phyloP scores from a whole-genome alignment of 148 eudicot species.

The Vaccinium macrocarpon region DNA sequence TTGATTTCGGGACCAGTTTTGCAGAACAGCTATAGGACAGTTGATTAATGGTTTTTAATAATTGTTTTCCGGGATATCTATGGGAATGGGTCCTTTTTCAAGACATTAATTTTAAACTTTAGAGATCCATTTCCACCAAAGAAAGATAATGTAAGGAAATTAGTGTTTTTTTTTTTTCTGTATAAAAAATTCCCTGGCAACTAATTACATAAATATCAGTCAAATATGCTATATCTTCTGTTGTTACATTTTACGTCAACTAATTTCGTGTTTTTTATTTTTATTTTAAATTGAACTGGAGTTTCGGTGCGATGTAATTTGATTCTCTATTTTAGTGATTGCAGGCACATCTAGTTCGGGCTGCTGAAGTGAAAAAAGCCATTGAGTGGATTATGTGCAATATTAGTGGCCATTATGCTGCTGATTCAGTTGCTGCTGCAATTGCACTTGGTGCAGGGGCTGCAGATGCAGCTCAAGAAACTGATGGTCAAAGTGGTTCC shows the following conservation, averaged over 20 bases:
- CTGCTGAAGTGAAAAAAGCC: conserved; percentile 93
- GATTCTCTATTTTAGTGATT: conserved; percentile 60
- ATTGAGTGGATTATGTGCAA: conserved; percentile 97
- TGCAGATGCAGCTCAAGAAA: conserved; percentile 59
- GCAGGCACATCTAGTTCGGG: conserved; percentile 89
- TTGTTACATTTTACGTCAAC: background rate
- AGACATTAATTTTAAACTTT: background rate
- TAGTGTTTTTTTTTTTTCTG: background rate
- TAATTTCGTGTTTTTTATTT: background rate
- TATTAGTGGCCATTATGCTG: conserved; percentile 92
- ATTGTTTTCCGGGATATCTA: no score
- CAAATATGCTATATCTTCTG: background rate
- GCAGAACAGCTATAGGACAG: background rate
- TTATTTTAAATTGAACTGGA: background rate
- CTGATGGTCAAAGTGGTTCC: conserved; percentile 44
- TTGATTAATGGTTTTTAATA: no score
- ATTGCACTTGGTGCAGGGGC: conserved; percentile 20
- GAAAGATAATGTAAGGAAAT: background rate
- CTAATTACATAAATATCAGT: background rate
- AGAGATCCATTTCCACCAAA: background rate
- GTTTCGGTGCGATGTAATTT: conserved; percentile 39
- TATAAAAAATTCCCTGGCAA: background rate
- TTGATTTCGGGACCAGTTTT: background rate
- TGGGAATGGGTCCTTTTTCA: no score
- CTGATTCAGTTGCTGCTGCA: conserved; percentile 93